phyloP scores from a whole-genome alignment of 495 filamentous ascomycete genomes.

The Oleoguttula mirabilis region DNA sequence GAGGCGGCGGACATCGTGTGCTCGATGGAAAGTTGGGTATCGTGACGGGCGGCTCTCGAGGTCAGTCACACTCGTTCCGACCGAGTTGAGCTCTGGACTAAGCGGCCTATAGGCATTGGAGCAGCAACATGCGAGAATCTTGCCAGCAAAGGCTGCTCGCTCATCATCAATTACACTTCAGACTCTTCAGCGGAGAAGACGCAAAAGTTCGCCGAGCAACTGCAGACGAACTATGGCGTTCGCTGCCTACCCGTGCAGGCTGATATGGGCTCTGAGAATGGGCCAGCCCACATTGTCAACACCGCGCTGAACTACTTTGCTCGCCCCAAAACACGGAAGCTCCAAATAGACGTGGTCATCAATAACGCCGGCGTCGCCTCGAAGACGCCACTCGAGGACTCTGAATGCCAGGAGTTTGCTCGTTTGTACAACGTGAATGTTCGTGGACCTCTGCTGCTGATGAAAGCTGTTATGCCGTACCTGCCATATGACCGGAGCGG shows the following conservation, averaged over 20 bases:
- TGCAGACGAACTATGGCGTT: slow-evolving; percentile 28
- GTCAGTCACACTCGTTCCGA: slow-evolving; percentile 8
- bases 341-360: slow-evolving; percentile 75
- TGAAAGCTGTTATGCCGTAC: slow-evolving; percentile 55
- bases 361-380: slow-evolving; percentile 72
- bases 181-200: slow-evolving; percentile 30
- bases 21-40: slow-evolving; percentile 30
- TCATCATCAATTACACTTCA: slow-evolving; percentile 34
- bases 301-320: slow-evolving; percentile 42
- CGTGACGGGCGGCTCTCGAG: slow-evolving; percentile 31
- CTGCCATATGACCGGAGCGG: slow-evolving; percentile 64
- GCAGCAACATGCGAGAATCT: slow-evolving; percentile 66
- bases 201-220: slow-evolving; percentile 29
- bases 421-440: slow-evolving; percentile 73
- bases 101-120: slow-evolving; percentile 57
- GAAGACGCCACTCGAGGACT: slow-evolving; percentile 47
- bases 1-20: slow-evolving; percentile 4
- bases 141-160: slow-evolving; percentile 36
- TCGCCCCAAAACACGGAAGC: slow-evolving; percentile 34
- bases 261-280: slow-evolving; percentile 39
- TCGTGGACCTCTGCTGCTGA: slow-evolving; percentile 68
- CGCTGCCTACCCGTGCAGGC: slow-evolving; percentile 43
- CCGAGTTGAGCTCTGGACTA: not conserved
- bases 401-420: slow-evolving; percentile 50
- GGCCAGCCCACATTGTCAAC: slow-evolving; percentile 34